A percentile compares a stretch with the other conserved stretches of the same genome.
These are phyloP conservation scores for Sarocladiaceae sp. DNA, from an alignment of 2,329 filamentous ascomycete genomes.

Conservation along the genomic window DNA sequence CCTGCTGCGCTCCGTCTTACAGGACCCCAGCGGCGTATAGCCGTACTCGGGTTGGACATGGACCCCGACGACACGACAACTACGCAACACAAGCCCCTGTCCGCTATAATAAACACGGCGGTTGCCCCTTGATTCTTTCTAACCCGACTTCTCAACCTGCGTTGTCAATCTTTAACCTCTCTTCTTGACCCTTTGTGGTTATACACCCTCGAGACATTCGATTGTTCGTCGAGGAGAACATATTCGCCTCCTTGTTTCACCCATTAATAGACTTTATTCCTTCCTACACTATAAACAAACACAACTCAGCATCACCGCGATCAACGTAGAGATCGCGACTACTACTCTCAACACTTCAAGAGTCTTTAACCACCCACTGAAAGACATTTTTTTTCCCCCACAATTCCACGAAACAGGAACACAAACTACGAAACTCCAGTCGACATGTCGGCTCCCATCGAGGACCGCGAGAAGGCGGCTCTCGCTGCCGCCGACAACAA, in stretches of 20 bases:
- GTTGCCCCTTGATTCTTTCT: background rate
- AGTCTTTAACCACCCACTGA: background rate
- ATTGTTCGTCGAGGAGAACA: background rate
- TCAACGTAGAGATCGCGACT: too few relatives aligned
- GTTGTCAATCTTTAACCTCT: background rate
- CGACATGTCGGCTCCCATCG: slow-evolving; percentile 5
- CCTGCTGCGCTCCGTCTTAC: too few relatives aligned
- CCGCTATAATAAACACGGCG: background rate
- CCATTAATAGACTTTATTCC: background rate
- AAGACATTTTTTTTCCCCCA: background rate
- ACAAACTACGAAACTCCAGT: background rate
- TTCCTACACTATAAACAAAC: too few relatives aligned
- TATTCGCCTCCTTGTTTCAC: background rate
- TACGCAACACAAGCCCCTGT: background rate
- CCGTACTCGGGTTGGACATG: slow-evolving; percentile 1
- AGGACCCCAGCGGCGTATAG: too few relatives aligned
- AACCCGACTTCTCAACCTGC: background rate
- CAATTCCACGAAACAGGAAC: background rate
- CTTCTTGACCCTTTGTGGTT: background rate
- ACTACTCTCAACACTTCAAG: too few relatives aligned
- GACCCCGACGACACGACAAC: slow-evolving; percentile 6
- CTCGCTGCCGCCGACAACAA: background rate
- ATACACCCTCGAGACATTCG: background rate
- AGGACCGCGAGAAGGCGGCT: slow-evolving; percentile 3
- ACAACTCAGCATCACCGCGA: too few relatives aligned